Conservation (phyloP, 345 rosid genomes). For the Noccaea caerulescens region DNA sequence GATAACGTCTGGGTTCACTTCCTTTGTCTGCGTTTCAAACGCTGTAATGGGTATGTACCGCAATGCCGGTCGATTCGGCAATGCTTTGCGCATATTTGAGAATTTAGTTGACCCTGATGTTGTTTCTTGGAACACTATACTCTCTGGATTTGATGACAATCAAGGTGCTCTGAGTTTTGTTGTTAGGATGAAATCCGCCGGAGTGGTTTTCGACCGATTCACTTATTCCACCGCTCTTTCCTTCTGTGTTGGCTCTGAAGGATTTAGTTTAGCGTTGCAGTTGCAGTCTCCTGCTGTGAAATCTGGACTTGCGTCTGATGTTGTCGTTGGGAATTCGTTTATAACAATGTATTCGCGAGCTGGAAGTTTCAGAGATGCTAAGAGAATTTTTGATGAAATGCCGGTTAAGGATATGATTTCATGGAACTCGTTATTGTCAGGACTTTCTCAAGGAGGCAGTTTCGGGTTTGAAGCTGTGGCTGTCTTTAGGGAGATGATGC, state of each 20-base stretch:
- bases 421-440: conserved; percentile 87
- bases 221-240: conserved; percentile 66
- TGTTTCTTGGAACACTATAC: conserved; percentile 91
- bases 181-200: conserved; percentile 54
- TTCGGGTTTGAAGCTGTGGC: conserved; percentile 60
- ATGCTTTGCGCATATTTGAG: conserved; percentile 67
- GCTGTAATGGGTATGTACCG: conserved; percentile 74
- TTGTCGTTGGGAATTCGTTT: conserved; percentile 78
- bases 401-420: conserved; percentile 68
- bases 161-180: conserved; percentile 60
- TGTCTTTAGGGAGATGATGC: conserved; percentile 63
- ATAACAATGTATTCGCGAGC: conserved; percentile 72
- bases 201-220: conserved; percentile 63
- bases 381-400: conserved; percentile 71
- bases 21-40: conserved; percentile 61
- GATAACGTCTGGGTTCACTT: conserved; percentile 60
- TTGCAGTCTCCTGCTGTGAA: conserved; percentile 61
- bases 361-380: conserved; percentile 57
- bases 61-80: conserved; percentile 56
- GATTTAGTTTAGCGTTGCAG: conserved; percentile 67
- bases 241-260: conserved; percentile 58
- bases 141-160: conserved; percentile 67
- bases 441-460: conserved; percentile 68
- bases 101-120: conserved; percentile 62
- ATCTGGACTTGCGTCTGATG: conserved; percentile 61